These are phyloP conservation scores for Xylariaceae sp. DNA, from an alignment of 2,329 filamentous ascomycete species.

Conservation along the genomic window DNA sequence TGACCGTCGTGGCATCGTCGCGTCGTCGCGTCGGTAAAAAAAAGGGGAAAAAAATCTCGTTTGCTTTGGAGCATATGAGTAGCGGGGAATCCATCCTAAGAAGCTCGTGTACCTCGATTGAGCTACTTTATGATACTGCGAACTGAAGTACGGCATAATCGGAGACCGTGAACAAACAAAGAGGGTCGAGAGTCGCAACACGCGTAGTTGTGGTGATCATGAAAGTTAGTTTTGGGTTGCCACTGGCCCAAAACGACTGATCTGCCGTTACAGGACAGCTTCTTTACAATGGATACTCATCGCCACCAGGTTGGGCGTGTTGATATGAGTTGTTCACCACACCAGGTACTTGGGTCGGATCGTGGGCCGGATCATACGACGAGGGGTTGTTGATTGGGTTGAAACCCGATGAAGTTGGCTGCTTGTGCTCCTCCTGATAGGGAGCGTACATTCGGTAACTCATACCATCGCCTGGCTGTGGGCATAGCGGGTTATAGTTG, in stretches of 20 bases:
- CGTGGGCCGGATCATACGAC: constrained; percentile 24
- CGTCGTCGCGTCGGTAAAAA: too few relatives aligned
- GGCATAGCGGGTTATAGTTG: constrained; percentile 34
- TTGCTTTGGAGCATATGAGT: constrained; percentile 3
- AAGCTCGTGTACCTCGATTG: constrained; percentile 1
- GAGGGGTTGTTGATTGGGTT: constrained; percentile 26
- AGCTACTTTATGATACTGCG: background rate
- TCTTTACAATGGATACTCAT: constrained; percentile 19
- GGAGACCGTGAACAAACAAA: background rate
- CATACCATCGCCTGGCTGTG: constrained; percentile 30
- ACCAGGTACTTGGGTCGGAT: constrained; percentile 22
- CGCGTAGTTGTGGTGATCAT: background rate
- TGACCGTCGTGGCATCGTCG: background rate
- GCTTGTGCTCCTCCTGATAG: constrained; percentile 29
- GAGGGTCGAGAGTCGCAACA: background rate
- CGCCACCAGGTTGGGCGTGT: constrained; percentile 17
- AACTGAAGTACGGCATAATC: background rate
- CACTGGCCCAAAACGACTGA: background rate
- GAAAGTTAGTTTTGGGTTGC: background rate
- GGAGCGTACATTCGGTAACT: constrained; percentile 26
- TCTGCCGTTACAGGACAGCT: background rate
- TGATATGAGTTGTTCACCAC: constrained; percentile 20
- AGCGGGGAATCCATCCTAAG: constrained; percentile 3
- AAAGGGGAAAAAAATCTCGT: background rate
- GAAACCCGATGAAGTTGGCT: constrained; percentile 22